Base-by-base conservation (phyloP, 768 basidiomycete genomes). In the Mycena epipterygia region DNA sequence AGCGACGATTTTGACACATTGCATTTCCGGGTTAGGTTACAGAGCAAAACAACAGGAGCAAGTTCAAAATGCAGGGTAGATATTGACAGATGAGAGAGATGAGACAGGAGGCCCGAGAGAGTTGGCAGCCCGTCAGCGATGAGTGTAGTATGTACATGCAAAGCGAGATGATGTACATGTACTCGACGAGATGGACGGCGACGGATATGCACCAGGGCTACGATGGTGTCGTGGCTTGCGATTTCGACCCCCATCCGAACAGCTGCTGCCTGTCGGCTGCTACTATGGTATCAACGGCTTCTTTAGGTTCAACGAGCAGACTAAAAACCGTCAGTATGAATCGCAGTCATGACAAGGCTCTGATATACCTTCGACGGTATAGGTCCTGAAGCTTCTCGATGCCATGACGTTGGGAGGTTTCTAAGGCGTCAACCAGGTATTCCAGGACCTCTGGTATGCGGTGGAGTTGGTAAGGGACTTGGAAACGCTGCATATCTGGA, bases 401-500 rank as follows among this genome's bases (percentile, higher is more conserved):
- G n/a, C n/a, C 93, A 46, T 91, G 91, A 62, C 90, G 88, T 76
- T 88, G 89, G 2, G 93, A 87, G 68, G 89, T 90, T 75, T 94
- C 91, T 71, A 96, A 95, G 33, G 90, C 90, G 44, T 88, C 84
- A 48, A 86, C 88, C 35, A 97, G 84, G 77, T 91, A 96, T 59
- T 89, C 86, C 77, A 98, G 96, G 8, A 96, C 91, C 80, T 98
- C 97, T 3, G 92, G 91, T 13, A 99, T 93, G 71, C 92, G 92
- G 76, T 95, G 94, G 59, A 99, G 87, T 73, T 91, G 92, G 84
- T 94, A 97, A 6, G 91, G 86, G 12, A 90, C 88, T 79, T 98
- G 96, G 84, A 97, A 97, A 27, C 95, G 93, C 80, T 95, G 95
- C 89, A 97, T 94, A 79, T 97, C 95, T 91, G 25, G 32, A 25